phyloP scores from a whole-genome alignment of 176 grass and related monocot species.

The Dendrocalamus sinicus region DNA sequence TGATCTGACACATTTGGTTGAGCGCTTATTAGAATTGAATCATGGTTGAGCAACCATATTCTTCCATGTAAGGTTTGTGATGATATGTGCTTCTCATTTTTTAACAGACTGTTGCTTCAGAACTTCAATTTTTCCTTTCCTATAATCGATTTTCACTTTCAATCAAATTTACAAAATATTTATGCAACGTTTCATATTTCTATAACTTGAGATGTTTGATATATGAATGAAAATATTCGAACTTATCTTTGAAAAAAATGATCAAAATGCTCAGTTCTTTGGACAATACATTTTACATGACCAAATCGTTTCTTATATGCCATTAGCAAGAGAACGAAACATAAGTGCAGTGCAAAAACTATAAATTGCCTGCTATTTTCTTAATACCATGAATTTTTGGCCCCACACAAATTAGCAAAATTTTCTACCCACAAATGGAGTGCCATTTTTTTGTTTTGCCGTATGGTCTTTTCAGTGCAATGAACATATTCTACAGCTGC shows the following conservation, averaged over 20 bases:
- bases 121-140: neutral
- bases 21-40: neutral
- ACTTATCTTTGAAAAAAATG: neutral
- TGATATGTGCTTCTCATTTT: neutral
- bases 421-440: constrained; percentile 16
- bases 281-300: neutral
- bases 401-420: neutral
- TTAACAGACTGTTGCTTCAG: neutral
- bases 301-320: neutral
- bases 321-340: neutral
- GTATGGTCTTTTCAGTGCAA: constrained; percentile 43
- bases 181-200: neutral
- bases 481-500: constrained; percentile 49
- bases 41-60: neutral
- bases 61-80: neutral
- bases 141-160: neutral
- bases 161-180: neutral
- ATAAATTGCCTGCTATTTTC: neutral
- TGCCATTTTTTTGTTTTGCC: constrained; percentile 13
- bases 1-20: neutral
- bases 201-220: neutral
- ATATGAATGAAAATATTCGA: neutral
- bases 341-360: neutral
- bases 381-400: constrained; percentile 1
- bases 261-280: neutral